Conservation (phyloP, 768 basidiomycete species). For the Panus rudis region DNA sequence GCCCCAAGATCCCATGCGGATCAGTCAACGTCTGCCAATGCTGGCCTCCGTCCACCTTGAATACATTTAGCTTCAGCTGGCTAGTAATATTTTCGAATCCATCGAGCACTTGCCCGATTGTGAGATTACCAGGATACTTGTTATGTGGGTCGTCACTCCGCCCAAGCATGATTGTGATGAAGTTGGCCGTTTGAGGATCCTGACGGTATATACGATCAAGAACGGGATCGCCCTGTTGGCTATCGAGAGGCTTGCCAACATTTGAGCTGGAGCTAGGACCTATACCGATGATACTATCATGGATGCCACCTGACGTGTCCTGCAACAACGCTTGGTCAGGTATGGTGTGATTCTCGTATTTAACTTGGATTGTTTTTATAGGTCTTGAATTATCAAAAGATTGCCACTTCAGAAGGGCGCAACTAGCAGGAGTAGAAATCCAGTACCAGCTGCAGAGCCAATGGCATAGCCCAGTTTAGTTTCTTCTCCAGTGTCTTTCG, state of each 20-base stretch:
- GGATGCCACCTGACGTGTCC: constrained; percentile 32
- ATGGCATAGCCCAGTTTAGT: constrained; percentile 46
- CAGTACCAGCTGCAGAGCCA: constrained; percentile 19
- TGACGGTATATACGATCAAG: constrained; percentile 61
- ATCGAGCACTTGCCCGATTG: constrained; percentile 50
- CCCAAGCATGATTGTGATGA: constrained; percentile 56
- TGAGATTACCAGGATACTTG: constrained; percentile 51
- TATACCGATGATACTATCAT: constrained; percentile 42
- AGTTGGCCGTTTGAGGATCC: constrained; percentile 51
- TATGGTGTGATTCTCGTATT: constrained; percentile 29
- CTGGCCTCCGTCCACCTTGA: constrained; percentile 37
- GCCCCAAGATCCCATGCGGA: constrained; percentile 52
- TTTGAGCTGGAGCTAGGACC: constrained; percentile 55
- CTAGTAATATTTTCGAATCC: constrained; percentile 41
- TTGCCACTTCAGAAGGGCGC: constrained; percentile 41
- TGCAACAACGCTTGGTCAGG: neutral
- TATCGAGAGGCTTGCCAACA: constrained; percentile 30
- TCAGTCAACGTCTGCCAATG: constrained; percentile 66
- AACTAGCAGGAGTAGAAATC: neutral
- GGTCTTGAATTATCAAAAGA: constrained; percentile 39
- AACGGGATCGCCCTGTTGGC: constrained; percentile 41
- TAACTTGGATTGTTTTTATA: constrained; percentile 38
- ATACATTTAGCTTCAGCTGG: constrained; percentile 47
- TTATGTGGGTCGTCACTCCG: constrained; percentile 48
- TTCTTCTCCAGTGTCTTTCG: constrained; percentile 30